Evolutionary conservation across 768 basidiomycete species (phyloP), one percentile per base, ranked within the genome.

Genomic region (Agaricus subrufescens): DNA sequence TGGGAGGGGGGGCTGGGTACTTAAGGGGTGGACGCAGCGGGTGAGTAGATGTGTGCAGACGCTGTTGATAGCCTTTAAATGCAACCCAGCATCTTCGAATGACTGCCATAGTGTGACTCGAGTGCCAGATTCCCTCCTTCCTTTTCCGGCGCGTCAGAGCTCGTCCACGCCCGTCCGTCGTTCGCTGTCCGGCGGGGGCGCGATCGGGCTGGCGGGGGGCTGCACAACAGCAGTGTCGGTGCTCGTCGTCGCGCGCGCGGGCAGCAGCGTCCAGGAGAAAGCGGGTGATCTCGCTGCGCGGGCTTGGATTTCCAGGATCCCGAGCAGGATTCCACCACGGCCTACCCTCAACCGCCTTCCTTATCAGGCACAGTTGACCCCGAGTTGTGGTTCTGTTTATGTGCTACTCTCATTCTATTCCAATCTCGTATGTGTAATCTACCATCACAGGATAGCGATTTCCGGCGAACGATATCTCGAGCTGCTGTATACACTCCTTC

Each of bases 401-500:
- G 34, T 56, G 59, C 57, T 46, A 59, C 40, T 42, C 40, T 42
- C 15, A 19, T 42, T 15, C 30, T 34, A 25, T 50, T 34, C 34
- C 34, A 34, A 34, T 34, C 34, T 34, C 34, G 52, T 29, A 53
- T 57, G 55, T 27, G 46, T 54, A 50, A 58, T 58, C 53, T 54
- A 54, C 56, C 57, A 52, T 68, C 46, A 73, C 48, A 71, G 66
- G 60, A 74, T 68, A 48, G 71, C 70, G 58, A 74, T 71, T 54
- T 73, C 71, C 54, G 71, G 69, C n/a, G 70, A 69, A 51, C 69
- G 83, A 72, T 91, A 91, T 66, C 84, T 81, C 37, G 85, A 73
- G 60, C 86, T 87, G 76, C 89, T 81, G 81, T 95, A 97, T 11
- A 90, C 84, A 67, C 85, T 85, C 77, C 94, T 87, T 52, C 93